Evolutionary conservation across 306 rosid genomes (phyloP).

Genomic region (Lathyrus tuberosus): DNA sequence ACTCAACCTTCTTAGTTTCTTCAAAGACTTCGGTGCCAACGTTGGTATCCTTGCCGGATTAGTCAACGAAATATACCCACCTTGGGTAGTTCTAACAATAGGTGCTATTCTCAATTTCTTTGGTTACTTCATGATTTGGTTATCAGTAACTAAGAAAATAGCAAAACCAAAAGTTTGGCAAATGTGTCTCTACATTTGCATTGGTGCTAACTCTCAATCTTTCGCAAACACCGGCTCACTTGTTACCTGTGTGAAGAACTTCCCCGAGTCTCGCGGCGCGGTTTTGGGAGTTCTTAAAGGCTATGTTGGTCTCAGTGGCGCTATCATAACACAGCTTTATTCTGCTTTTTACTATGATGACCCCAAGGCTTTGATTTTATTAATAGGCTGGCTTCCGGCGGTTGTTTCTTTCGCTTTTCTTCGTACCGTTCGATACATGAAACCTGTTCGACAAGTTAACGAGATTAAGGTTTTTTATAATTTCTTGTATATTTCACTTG

Average conservation of each 20-base stretch:
- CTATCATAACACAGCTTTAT: conserved; percentile 68
- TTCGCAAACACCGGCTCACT: conserved; percentile 76
- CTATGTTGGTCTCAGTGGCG: conserved; percentile 73
- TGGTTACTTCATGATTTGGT: conserved; percentile 85
- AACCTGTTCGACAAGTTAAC: conserved; percentile 42
- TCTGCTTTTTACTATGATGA: conserved; percentile 65
- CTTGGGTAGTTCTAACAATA: conserved; percentile 55
- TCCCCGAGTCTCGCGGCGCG: conserved; percentile 63
- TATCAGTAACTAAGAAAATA: conserved; percentile 52
- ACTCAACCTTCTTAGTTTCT: conserved; percentile 74
- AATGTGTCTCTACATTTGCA: conserved; percentile 69
- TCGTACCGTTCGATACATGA: conserved; percentile 50
- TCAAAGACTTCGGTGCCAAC: conserved; percentile 82
- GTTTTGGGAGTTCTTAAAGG: conserved; percentile 72
- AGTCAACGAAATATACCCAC: conserved; percentile 78
- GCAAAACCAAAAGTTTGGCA: conserved; percentile 60
- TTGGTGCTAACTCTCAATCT: conserved; percentile 72
- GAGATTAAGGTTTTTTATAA: conserved; percentile 65
- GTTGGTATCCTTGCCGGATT: conserved; percentile 75
- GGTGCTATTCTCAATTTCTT: conserved; percentile 65
- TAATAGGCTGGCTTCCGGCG: conserved; percentile 77
- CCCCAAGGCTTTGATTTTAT: conserved; percentile 53
- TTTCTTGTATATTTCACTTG: conserved; percentile 66
- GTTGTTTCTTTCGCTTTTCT: conserved; percentile 58
- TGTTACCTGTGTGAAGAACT: conserved; percentile 75